A percentile compares a stretch with the other conserved stretches of the same genome.
phyloP scores from a whole-genome alignment of 257 asterid genomes.

The Thymus quinquecostatus region DNA sequence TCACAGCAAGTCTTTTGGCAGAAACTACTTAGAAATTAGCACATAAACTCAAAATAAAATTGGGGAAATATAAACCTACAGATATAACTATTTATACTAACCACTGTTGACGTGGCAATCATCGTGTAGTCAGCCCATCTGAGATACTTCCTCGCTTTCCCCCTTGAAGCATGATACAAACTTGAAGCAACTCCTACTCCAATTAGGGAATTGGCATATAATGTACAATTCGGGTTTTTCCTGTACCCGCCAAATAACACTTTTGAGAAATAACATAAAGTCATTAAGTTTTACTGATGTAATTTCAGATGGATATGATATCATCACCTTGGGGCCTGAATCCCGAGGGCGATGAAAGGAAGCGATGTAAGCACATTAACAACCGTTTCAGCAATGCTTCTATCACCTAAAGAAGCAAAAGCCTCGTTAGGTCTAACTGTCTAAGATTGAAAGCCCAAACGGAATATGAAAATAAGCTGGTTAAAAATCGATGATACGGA shows the following conservation, averaged over 20 bases:
- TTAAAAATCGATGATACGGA: background rate
- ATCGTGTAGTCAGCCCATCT: conserved; percentile 99
- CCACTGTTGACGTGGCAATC: conserved; percentile 97
- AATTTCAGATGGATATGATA: conserved; percentile 22
- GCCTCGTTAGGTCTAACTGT: no score
- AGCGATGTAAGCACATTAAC: conserved; percentile 87
- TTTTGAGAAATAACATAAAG: background rate
- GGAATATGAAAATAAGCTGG: conserved; percentile 9
- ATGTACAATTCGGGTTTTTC: conserved; percentile 74
- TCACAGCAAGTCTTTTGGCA: background rate
- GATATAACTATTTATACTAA: conserved; percentile 38
- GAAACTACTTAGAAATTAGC: conserved; percentile 3
- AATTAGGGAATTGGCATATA: conserved; percentile 84
- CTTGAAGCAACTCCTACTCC: conserved; percentile 96
- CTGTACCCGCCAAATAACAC: conserved; percentile 47
- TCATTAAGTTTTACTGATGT: background rate
- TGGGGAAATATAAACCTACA: background rate
- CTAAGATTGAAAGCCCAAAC: background rate
- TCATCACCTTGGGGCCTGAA: conserved; percentile 77
- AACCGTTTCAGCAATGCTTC: conserved; percentile 60
- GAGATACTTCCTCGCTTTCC: conserved; percentile 71
- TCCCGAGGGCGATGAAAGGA: conserved; percentile 86
- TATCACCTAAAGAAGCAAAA: conserved; percentile 55
- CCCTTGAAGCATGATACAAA: conserved; percentile 82
- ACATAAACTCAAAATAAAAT: background rate